Evolutionary conservation across 148 eudicot species (phyloP).

Genomic region (Heliamphora exappendiculata): DNA sequence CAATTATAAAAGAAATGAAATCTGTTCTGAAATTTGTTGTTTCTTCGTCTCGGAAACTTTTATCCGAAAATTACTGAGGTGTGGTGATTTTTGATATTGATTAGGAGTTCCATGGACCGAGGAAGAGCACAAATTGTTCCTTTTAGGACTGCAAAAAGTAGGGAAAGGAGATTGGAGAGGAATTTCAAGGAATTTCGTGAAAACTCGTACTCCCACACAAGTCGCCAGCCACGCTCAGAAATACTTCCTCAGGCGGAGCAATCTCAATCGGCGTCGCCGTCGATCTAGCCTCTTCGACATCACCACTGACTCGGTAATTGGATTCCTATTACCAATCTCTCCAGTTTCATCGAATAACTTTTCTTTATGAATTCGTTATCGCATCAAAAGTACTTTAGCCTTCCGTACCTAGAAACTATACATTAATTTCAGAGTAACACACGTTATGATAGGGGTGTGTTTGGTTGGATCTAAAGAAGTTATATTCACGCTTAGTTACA

Average conservation of each 20-base stretch:
- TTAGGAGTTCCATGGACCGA: slow-evolving; percentile 80
- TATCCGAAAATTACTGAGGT: not conserved
- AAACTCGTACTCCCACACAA: slow-evolving; percentile 76
- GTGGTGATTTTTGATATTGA: slow-evolving; percentile 1
- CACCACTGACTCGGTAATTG: slow-evolving; percentile 63
- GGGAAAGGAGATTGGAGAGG: slow-evolving; percentile 88
- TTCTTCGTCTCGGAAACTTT: not conserved
- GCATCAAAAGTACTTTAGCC: no score
- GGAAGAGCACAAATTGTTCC: slow-evolving; percentile 70
- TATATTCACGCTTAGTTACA: no score
- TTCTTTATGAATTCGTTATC: no score
- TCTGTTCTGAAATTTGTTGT: not conserved
- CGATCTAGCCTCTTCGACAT: slow-evolving; percentile 79
- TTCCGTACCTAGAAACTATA: no score
- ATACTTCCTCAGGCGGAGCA: slow-evolving; percentile 56
- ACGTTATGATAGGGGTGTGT: no score
- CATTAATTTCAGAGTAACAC: no score
- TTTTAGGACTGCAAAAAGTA: slow-evolving; percentile 58
- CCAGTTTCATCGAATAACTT: not conserved
- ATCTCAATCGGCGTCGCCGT: slow-evolving; percentile 64
- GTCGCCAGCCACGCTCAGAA: slow-evolving; percentile 88
- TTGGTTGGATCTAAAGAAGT: no score
- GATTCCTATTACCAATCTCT: not conserved
- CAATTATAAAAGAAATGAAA: not conserved
- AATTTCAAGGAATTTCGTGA: slow-evolving; percentile 63